phyloP scores from a whole-genome alignment of 768 basidiomycete genomes.

The Psilocybe cyanescens region DNA sequence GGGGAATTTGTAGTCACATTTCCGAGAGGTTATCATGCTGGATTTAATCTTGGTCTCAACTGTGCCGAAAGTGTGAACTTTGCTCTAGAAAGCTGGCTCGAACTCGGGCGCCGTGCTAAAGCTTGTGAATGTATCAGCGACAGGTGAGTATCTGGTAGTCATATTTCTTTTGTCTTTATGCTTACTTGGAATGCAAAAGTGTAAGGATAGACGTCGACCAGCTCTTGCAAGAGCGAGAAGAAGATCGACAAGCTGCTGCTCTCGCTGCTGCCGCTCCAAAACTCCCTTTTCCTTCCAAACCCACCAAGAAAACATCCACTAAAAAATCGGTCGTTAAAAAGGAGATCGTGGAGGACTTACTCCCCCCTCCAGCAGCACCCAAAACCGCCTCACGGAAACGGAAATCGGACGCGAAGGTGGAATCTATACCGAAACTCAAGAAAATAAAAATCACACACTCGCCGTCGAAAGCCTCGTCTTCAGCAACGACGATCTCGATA shows the following conservation, averaged over 20 bases:
- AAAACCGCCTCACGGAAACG: conserved; percentile 43
- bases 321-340: conserved; percentile 29
- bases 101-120: conserved; percentile 81
- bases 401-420: conserved; percentile 39
- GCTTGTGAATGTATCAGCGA: conserved; percentile 74
- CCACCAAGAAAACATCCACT: conserved; percentile 19
- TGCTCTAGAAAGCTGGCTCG: conserved; percentile 93
- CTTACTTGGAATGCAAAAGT: conserved; percentile 42
- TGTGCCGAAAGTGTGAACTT: conserved; percentile 98
- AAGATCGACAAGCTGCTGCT: conserved; percentile 34
- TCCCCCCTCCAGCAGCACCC: conserved; percentile 22
- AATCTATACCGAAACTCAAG: conserved; percentile 45
- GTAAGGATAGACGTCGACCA: conserved; percentile 94
- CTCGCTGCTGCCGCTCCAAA: conserved; percentile 1
- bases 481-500: conserved; percentile 22
- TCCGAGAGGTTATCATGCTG: conserved; percentile 94
- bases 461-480: conserved; percentile 23
- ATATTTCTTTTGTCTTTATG: neutral
- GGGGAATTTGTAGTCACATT: conserved; percentile 98
- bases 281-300: conserved; percentile 20
- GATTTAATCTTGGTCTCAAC: conserved; percentile 95
- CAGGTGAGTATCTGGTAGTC: conserved; percentile 49
- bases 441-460: conserved; percentile 47
- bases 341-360: conserved; percentile 19
- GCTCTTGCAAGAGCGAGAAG: conserved; percentile 69